These are phyloP conservation scores for Penicillium odoratum DNA, from an alignment of 495 filamentous ascomycete species.

Conservation along the genomic window DNA sequence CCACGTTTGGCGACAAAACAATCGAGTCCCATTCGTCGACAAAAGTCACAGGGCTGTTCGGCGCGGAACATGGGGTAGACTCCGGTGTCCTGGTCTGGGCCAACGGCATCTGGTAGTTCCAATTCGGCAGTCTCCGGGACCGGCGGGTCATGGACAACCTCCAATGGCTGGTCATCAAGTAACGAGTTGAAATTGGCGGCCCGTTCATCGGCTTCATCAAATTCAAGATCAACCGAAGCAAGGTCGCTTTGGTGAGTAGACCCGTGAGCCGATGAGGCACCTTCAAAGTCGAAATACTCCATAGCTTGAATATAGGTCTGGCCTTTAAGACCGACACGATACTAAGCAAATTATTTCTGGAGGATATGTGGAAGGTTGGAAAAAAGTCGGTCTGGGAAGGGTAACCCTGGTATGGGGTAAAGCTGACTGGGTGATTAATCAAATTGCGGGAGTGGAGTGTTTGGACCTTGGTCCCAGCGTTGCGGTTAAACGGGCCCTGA, in stretches of 20 bases:
- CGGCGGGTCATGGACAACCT: slow-evolving; percentile 33
- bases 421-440: slow-evolving; percentile 29
- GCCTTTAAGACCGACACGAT: not conserved
- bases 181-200: slow-evolving; percentile 36
- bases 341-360: not conserved
- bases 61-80: slow-evolving; percentile 50
- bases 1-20: slow-evolving; percentile 74
- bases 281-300: slow-evolving; percentile 59
- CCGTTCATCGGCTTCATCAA: slow-evolving; percentile 39
- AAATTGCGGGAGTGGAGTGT: slow-evolving; percentile 18
- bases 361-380: slow-evolving; percentile 12
- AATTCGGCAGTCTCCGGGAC: slow-evolving; percentile 30
- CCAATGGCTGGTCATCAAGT: slow-evolving; percentile 40
- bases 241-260: slow-evolving; percentile 39
- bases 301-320: slow-evolving; percentile 22
- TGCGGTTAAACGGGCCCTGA: slow-evolving; percentile 12
- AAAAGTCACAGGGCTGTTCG: slow-evolving; percentile 68
- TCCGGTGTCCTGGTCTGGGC: slow-evolving; percentile 37
- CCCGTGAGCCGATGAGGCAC: slow-evolving; percentile 43
- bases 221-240: slow-evolving; percentile 39
- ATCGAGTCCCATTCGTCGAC: slow-evolving; percentile 63
- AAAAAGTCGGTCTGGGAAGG: slow-evolving; percentile 27
- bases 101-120: slow-evolving; percentile 25
- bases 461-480: slow-evolving; percentile 15
- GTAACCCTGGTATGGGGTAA: slow-evolving; percentile 40